A percentile compares a stretch with the other conserved stretches of the same genome.
These are phyloP conservation scores for Phytopythium montanum DNA, from an alignment of 352 stramenopile species.

Conservation along the genomic window DNA sequence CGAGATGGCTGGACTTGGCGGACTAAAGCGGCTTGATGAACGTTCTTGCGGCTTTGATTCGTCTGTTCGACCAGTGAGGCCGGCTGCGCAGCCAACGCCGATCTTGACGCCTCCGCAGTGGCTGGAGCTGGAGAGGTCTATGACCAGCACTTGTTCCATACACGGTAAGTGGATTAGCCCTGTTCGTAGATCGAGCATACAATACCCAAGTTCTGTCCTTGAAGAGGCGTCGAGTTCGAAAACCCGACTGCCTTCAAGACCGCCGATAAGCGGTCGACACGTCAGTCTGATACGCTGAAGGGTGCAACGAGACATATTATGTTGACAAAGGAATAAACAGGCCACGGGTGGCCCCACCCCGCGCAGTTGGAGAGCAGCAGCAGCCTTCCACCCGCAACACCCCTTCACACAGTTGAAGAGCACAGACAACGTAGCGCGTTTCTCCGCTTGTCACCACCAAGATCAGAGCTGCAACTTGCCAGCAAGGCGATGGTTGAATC, in stretches of 20 bases:
- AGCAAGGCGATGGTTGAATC: not conserved
- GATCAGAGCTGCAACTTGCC: too few relatives aligned
- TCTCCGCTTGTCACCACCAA: not conserved
- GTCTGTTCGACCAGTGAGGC: not conserved
- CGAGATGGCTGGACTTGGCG: not conserved
- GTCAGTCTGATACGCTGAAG: not conserved
- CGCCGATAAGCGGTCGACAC: not conserved
- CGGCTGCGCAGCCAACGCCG: not conserved
- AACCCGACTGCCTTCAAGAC: not conserved
- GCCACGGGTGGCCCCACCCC: not conserved
- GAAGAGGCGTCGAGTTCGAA: not conserved
- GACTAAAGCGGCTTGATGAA: not conserved
- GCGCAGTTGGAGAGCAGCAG: not conserved
- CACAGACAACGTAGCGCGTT: not conserved
- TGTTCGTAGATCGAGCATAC: not conserved
- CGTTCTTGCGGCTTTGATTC: not conserved
- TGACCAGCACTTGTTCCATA: too few relatives aligned
- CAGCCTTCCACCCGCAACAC: not conserved
- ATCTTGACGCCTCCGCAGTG: not conserved
- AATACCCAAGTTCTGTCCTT: not conserved
- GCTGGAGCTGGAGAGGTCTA: too few relatives aligned
- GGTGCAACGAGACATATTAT: not conserved
- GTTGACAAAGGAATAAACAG: not conserved
- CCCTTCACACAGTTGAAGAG: not conserved
- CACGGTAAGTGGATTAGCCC: too few relatives aligned